phyloP scores from a whole-genome alignment of 352 stramenopile species.

The Phytophthora syringae region DNA sequence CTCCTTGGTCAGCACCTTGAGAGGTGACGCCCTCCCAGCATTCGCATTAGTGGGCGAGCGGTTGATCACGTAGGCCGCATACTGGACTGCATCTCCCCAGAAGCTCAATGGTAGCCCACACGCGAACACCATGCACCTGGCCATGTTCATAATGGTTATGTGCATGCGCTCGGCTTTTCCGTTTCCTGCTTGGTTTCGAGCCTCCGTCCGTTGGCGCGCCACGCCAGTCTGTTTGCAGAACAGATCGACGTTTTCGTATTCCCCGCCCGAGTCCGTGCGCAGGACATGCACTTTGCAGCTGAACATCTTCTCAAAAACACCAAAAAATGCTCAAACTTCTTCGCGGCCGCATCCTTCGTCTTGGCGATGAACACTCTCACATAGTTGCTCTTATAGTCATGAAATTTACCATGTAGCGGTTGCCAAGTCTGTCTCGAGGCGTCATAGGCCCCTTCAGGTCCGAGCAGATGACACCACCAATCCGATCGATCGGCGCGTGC shows the following conservation, averaged over 20 bases:
- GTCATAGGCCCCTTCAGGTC: conserved; percentile 7
- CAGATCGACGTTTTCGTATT: conserved; percentile 36
- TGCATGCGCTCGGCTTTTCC: conserved; percentile 43
- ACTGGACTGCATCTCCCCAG: conserved; percentile 32
- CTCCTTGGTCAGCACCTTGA: neutral
- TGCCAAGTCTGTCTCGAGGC: neutral
- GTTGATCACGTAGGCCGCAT: conserved; percentile 24
- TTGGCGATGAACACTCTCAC: conserved; percentile 13
- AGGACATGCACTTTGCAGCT: conserved; percentile 12
- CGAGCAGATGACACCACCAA: conserved; percentile 4
- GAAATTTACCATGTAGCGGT: conserved; percentile 28
- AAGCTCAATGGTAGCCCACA: conserved; percentile 30
- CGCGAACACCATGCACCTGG: conserved; percentile 9
- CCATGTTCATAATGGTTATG: conserved; percentile 25
- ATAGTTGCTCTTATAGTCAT: conserved; percentile 26
- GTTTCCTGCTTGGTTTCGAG: conserved; percentile 27
- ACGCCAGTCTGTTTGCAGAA: conserved; percentile 27
- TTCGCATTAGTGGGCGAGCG: neutral
- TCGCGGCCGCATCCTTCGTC: conserved; percentile 19
- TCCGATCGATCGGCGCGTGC: neutral
- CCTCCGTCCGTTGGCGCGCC: conserved; percentile 23
- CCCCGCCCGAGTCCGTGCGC: conserved; percentile 16
- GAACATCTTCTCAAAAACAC: conserved; percentile 13
- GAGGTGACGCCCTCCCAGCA: neutral
- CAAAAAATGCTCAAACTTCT: conserved; percentile 11